A percentile compares a stretch with the other conserved stretches of the same genome.
Conservation (phyloP, 2,329 filamentous ascomycete species). For the Diplodia mutila region DNA sequence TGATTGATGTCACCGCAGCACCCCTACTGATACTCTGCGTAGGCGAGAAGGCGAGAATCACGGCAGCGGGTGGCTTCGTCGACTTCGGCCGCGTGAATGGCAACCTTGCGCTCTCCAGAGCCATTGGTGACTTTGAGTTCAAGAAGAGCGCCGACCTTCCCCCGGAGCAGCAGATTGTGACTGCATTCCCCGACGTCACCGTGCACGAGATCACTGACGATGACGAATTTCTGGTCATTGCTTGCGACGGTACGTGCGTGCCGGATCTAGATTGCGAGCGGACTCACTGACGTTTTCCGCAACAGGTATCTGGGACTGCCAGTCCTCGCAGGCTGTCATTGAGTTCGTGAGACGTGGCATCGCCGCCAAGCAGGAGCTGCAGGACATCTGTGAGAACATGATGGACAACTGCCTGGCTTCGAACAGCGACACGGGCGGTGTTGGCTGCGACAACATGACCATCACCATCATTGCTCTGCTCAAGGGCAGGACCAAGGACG, state of each 20-base stretch:
- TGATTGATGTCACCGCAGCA: slow-evolving; percentile 22
- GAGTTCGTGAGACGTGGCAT: slow-evolving; percentile 97
- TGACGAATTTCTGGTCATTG: slow-evolving; percentile 75
- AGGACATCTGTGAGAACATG: slow-evolving; percentile 99
- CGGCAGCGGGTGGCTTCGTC: slow-evolving; percentile 93
- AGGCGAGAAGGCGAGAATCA: slow-evolving; percentile 97
- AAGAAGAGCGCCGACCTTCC: slow-evolving; percentile 98
- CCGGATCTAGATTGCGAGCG: slow-evolving; percentile 28
- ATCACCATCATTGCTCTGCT: slow-evolving; percentile 91
- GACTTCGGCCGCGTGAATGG: slow-evolving; percentile 98
- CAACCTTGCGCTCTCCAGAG: slow-evolving; percentile 93
- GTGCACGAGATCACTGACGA: slow-evolving; percentile 88
- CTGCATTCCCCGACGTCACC: slow-evolving; percentile 92
- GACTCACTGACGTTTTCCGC: background rate
- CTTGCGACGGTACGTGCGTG: slow-evolving; percentile 45
- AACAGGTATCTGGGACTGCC: slow-evolving; percentile 98
- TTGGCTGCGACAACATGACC: slow-evolving; percentile 99
- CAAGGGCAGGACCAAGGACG: slow-evolving; percentile 88
- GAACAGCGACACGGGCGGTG: slow-evolving; percentile 95
- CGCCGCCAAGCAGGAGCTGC: slow-evolving; percentile 91
- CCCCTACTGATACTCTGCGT: slow-evolving; percentile 30
- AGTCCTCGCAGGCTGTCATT: slow-evolving; percentile 94
- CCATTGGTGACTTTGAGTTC: slow-evolving; percentile 99
- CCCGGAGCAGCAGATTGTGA: slow-evolving; percentile 98
- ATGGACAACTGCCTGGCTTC: slow-evolving; percentile 99